Percentiles rank a stretch among this genome's conserved stretches.
Conservation (phyloP, 2,329 filamentous ascomycete species). For the Bipolaris victoriae region DNA sequence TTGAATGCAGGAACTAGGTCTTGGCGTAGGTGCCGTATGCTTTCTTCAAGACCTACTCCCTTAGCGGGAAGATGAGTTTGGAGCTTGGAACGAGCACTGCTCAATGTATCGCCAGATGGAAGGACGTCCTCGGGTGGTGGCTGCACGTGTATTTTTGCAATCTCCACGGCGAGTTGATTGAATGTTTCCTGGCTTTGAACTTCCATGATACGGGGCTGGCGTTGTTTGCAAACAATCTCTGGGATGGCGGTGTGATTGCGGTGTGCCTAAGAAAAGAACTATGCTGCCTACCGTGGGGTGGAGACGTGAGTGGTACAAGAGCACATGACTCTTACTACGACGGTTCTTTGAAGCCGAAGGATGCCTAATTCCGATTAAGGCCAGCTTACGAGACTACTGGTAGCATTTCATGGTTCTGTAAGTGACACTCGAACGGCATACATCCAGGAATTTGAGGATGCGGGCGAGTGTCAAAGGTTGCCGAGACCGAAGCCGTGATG, state of each 20-base stretch:
- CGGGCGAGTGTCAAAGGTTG: neutral
- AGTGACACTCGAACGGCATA: neutral
- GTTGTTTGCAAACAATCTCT: neutral
- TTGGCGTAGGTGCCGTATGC: slow-evolving; percentile 52
- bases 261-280: neutral
- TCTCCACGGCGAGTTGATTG: slow-evolving; percentile 27
- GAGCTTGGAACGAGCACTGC: slow-evolving; percentile 45
- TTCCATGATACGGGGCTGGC: slow-evolving; percentile 16
- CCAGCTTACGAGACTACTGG: slow-evolving; percentile 2
- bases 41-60: slow-evolving; percentile 54
- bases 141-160: slow-evolving; percentile 33
- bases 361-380: slow-evolving; percentile 3
- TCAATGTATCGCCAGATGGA: slow-evolving; percentile 39
- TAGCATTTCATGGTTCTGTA: slow-evolving; percentile 8
- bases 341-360: neutral
- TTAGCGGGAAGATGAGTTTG: slow-evolving; percentile 43
- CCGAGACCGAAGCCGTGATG: neutral
- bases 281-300: neutral
- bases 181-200: slow-evolving; percentile 20
- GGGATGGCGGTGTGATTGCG: neutral
- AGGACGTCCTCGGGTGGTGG: slow-evolving; percentile 39
- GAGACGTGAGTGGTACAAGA: neutral
- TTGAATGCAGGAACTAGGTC: slow-evolving; percentile 66
- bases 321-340: neutral
- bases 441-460: neutral